These are phyloP conservation scores for Pistacia vera DNA, from an alignment of 345 rosid species.

Conservation along the genomic window DNA sequence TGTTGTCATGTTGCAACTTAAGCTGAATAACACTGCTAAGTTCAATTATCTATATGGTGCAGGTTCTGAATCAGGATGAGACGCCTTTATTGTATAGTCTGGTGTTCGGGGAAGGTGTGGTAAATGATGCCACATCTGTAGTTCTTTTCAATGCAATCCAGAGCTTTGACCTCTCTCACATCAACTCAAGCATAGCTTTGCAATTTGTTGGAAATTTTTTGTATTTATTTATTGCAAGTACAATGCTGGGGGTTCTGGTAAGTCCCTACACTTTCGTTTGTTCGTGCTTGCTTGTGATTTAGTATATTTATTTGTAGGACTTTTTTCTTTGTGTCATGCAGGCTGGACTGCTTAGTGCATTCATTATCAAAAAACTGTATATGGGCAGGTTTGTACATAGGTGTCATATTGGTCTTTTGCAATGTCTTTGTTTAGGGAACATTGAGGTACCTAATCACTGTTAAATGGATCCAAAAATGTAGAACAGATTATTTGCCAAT, in stretches of 20 bases:
- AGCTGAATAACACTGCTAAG: constrained; percentile 1
- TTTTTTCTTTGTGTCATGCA: constrained; percentile 34
- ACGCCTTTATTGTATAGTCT: constrained; percentile 87
- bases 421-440: background rate
- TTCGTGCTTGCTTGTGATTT: background rate
- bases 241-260: constrained; percentile 75
- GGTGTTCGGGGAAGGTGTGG: constrained; percentile 97
- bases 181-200: constrained; percentile 50
- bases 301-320: background rate
- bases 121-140: constrained; percentile 95
- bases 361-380: constrained; percentile 76
- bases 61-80: constrained; percentile 96
- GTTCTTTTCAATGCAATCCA: constrained; percentile 96
- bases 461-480: background rate
- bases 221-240: constrained; percentile 76
- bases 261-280: constrained; percentile 23
- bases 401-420: background rate
- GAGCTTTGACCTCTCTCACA: constrained; percentile 73
- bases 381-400: constrained; percentile 71
- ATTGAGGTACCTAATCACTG: background rate
- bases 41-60: constrained; percentile 16
- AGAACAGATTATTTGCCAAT: background rate
- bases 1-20: constrained; percentile 11
- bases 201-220: constrained; percentile 76
- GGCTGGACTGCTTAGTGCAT: constrained; percentile 95